Percentiles rank a stretch among this genome's conserved stretches.
Conservation (phyloP, 2,329 filamentous ascomycete species). For the Fusarium sp. region DNA sequence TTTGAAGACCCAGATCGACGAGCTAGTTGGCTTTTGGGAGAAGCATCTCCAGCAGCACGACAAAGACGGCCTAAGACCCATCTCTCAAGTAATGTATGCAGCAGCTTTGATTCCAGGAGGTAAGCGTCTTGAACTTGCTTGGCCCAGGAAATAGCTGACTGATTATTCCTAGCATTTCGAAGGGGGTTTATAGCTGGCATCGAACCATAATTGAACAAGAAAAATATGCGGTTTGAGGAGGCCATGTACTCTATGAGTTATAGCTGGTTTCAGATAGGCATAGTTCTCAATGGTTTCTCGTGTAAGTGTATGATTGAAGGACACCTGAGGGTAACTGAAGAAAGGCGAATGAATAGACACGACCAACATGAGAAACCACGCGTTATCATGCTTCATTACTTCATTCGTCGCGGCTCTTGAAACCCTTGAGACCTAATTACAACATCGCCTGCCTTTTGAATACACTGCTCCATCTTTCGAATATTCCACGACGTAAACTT, state of each 20-base stretch:
- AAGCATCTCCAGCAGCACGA: conserved; percentile 52
- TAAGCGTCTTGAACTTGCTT: conserved; percentile 52
- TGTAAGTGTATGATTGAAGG: no score
- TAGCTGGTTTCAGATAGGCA: no score
- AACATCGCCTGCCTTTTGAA: no score
- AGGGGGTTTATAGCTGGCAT: conserved; percentile 18
- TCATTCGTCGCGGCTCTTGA: no score
- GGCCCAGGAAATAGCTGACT: not conserved
- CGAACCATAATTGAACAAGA: not conserved
- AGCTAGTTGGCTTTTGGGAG: conserved; percentile 55
- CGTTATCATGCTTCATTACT: no score
- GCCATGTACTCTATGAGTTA: not conserved
- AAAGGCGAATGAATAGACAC: no score
- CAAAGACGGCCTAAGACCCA: conserved; percentile 63
- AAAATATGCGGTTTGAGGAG: not conserved
- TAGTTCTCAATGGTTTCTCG: no score
- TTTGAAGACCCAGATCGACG: conserved; percentile 45
- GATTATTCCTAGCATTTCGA: conserved; percentile 11
- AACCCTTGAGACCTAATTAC: no score
- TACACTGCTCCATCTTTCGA: no score
- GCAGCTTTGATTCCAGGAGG: conserved; percentile 69
- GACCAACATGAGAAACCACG: no score
- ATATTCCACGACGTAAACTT: no score
- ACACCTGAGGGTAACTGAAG: no score
- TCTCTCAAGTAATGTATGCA: conserved; percentile 72